A percentile compares a stretch with the other conserved stretches of the same genome.
Evolutionary conservation across 768 basidiomycete species (phyloP).

Genomic region (Amanita subjunquillea): DNA sequence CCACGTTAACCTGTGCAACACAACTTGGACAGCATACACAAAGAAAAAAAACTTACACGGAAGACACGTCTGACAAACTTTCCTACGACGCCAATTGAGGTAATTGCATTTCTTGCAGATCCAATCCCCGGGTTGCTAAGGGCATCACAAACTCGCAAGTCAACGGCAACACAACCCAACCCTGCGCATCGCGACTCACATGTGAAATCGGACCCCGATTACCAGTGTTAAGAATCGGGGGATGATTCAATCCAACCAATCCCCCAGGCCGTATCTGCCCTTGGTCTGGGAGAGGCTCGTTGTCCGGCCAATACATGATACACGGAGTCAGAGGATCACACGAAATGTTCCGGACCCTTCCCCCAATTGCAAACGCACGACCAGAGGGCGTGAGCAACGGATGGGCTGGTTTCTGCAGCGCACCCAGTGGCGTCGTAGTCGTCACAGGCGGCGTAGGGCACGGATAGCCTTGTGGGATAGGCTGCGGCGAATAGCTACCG

Average conservation of each 20-base stretch:
- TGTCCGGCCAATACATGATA: constrained; percentile 88
- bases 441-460: constrained; percentile 9
- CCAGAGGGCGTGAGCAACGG: constrained; percentile 80
- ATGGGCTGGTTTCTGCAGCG: constrained; percentile 35
- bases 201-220: constrained; percentile 83
- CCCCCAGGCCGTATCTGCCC: constrained; percentile 66
- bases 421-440: constrained; percentile 3
- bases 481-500: background rate
- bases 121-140: constrained; percentile 73
- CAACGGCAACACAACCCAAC: background rate
- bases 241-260: constrained; percentile 53
- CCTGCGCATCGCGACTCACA: constrained; percentile 30
- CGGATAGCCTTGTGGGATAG: constrained; percentile 3
- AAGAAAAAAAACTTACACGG: constrained; percentile 46
- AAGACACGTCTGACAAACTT: constrained; percentile 84
- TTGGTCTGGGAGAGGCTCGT: constrained; percentile 73
- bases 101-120: constrained; percentile 80
- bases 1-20: background rate
- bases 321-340: constrained; percentile 62
- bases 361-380: constrained; percentile 66
- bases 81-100: constrained; percentile 78
- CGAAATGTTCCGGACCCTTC: constrained; percentile 73
- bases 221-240: constrained; percentile 85
- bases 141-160: background rate
- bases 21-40: background rate